Base-by-base conservation (phyloP, 2,329 filamentous ascomycete genomes). In the Tolypocladium tropicale region DNA sequence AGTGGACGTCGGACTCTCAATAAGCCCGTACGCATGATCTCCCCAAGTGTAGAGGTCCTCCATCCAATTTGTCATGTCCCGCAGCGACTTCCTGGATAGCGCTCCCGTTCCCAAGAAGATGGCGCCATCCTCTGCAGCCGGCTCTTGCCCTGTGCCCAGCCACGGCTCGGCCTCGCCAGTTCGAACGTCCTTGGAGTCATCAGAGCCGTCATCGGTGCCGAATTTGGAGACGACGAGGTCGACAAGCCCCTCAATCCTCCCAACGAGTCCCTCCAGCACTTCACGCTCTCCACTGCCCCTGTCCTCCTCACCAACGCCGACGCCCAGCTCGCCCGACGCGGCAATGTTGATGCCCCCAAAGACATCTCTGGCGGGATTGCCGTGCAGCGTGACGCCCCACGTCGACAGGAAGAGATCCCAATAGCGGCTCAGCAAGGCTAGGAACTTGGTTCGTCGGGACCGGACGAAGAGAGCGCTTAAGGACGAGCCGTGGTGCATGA, bases 301-400 rank as follows among this genome's bases (percentile, higher is more conserved):
- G 55, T 96, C 90, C 73, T 97, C 94, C 69, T 97, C 94, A 21
- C 94, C 94, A 1, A 97, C 94, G 0, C 94, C 94, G 50, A 96
- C 83, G 18, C 94, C 94, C 30, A 97, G 81, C 72, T 97, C 93
- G 21, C 94, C 93, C 36, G 90, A 91, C 7, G 88, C 89, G 14
- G 92, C 90, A 34, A 99, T 78, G 70, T 95, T 96, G 66, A 96
- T 84, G 6, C 89, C 91, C 12, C 86, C 84, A 65, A 90, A 91
- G 6, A 95, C 78, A 60, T 86, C 86, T 1, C 87, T 82, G 2
- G 86, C 85, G 0, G 94, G 94, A 64, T 95, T 96, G 10, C 91
- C 93, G 66, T 93, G 89, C 46, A 99, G 78, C 61, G 96, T 80
- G 14, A 97, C 88, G 62, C 93, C 90, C 94, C 94, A 99, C 0